Evolutionary conservation across 345 rosid species (phyloP), one percentile per base, ranked within the genome.

Genomic region (Mangifera indica): DNA sequence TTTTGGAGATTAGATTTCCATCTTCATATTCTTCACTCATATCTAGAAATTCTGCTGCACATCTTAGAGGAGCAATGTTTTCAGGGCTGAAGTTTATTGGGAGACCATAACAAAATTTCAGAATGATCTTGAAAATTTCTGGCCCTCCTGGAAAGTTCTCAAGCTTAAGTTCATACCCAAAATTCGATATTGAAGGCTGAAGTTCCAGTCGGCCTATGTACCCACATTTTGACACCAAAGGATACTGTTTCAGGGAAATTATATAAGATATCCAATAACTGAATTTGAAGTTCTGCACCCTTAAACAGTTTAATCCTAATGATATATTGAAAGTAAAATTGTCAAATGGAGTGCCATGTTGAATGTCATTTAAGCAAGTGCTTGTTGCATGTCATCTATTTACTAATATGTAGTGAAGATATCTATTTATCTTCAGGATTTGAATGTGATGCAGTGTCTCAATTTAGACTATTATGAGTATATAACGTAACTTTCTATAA

Each of bases 1-100:
- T 83, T 80, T 90, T 90, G n/a, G 97, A 67, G 72, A 91, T 87
- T 11, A 91, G 86, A 51, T 91, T 91, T 56, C 95, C 92, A 8
- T 89, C 97, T 81, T 91, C 92, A 62, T 84, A 74, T 40, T 93
- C 97, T 83, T 91, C 97, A 1, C 92, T 88, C 94, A 88, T 93
- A 75, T 91, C 95, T 69, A 91, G 80, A 75, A 79, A 91, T 60
- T 91, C 93, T 1, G 95, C 78, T 72, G 95, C 98, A 74, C 98
- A 91, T 80, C 97, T 80, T 11, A 93, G 78, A 65, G 87, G 76
- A 34, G 89, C 91, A 75, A 85, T 76, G 74, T 89, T 93, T 64
- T 74, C 25, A 51, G 97, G 86, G 64, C 78, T 82, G 59, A 93
- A 73, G 73, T 90, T 93, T 26, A 82, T 60, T 1, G 88, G 90